phyloP scores from a whole-genome alignment of 2,329 filamentous ascomycete species.

The Diaporthe citri region DNA sequence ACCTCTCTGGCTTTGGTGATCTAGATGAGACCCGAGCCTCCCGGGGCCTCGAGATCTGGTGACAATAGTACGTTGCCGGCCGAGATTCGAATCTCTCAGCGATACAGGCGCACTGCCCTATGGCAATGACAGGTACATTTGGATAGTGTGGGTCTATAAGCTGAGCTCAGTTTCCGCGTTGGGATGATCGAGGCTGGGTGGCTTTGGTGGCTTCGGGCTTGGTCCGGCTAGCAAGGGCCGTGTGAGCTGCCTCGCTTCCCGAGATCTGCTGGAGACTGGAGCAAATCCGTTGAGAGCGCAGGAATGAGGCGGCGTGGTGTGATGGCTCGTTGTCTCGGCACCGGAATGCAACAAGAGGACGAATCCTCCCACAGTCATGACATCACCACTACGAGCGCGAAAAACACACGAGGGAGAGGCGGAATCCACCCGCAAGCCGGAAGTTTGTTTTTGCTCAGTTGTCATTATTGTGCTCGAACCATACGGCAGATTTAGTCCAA shows the following conservation, averaged over 20 bases:
- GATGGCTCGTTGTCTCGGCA: slow-evolving; percentile 15
- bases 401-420: neutral
- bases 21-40: neutral
- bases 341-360: slow-evolving; percentile 47
- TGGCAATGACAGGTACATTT: neutral
- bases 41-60: neutral
- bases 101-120: neutral
- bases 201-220: slow-evolving; percentile 1
- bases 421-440: slow-evolving; percentile 17
- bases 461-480: neutral
- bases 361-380: slow-evolving; percentile 28
- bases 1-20: neutral
- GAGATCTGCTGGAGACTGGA: neutral
- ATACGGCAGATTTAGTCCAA: neutral
- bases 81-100: neutral
- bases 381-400: slow-evolving; percentile 34
- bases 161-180: neutral
- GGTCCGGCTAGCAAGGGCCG: neutral
- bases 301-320: slow-evolving; percentile 4
- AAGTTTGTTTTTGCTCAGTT: neutral
- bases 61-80: neutral
- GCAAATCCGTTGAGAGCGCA: neutral
- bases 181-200: neutral
- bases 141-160: neutral
- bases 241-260: neutral